A percentile compares a stretch with the other conserved stretches of the same genome.
Evolutionary conservation across 2,329 filamentous ascomycete species (phyloP).

Genomic region (Pseudogymnoascus verrucosus): DNA sequence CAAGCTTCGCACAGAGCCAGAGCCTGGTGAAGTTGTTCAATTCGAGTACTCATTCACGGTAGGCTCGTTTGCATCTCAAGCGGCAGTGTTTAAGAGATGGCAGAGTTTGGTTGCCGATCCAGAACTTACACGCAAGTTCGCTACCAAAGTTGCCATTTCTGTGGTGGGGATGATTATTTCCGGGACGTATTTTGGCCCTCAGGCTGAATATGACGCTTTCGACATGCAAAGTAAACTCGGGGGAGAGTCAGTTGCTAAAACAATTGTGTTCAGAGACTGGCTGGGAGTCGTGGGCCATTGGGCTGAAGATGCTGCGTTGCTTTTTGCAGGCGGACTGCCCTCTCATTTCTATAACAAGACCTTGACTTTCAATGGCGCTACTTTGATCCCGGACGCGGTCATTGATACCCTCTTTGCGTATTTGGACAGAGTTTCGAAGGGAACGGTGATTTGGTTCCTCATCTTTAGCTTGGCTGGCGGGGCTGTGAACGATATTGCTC

Average conservation of each 20-base stretch:
- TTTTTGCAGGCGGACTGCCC: conserved; percentile 26
- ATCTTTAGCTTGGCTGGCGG: conserved; percentile 57
- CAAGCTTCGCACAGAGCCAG: conserved; percentile 40
- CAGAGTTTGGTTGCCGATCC: conserved; percentile 48
- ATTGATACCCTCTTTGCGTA: conserved; percentile 46
- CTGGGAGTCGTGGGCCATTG: conserved; percentile 48
- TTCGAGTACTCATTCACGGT: conserved; percentile 50
- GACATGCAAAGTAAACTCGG: conserved; percentile 40
- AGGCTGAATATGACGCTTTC: conserved; percentile 44
- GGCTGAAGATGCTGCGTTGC: conserved; percentile 40
- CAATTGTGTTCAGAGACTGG: conserved; percentile 53
- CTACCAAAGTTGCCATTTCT: conserved; percentile 47
- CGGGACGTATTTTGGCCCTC: conserved; percentile 53
- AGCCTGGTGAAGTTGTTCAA: conserved; percentile 47
- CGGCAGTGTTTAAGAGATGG: conserved; percentile 47
- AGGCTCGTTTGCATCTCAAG: conserved; percentile 39
- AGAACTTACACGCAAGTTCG: conserved; percentile 49
- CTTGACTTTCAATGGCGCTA: conserved; percentile 42
- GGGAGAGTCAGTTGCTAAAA: conserved; percentile 33
- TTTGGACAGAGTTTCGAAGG: conserved; percentile 40
- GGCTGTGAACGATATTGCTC: conserved; percentile 47
- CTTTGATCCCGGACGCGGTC: conserved; percentile 37
- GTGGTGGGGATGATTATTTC: conserved; percentile 48
- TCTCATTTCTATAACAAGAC: conserved; percentile 50
- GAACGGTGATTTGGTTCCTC: conserved; percentile 49